Evolutionary conservation across 164 flowering plant genomes (phyloP).

Genomic region (Magnolia changhungtana): DNA sequence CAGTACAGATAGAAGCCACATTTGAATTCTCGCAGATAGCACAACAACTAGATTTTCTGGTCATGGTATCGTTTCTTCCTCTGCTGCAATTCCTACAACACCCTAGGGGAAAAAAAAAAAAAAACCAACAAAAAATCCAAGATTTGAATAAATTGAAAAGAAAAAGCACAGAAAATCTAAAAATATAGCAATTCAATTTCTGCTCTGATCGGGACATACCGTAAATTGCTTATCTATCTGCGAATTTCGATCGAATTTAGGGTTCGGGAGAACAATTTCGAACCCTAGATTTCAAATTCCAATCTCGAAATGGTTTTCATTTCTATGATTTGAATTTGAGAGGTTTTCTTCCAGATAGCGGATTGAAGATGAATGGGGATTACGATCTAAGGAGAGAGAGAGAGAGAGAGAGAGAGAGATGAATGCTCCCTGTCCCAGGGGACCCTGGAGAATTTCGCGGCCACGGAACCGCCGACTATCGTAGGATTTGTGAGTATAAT

Average conservation of each 20-base stretch:
- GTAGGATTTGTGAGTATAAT: too few species aligned
- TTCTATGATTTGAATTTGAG: too few species aligned
- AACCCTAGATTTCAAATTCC: background rate
- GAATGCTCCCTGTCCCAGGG: background rate
- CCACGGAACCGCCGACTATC: background rate
- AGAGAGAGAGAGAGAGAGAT: background rate
- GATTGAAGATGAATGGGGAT: background rate
- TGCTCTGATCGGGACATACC: background rate
- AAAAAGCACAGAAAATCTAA: background rate
- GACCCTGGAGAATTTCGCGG: background rate
- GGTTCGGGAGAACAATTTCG: background rate
- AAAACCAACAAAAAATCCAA: background rate
- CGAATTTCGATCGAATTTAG: background rate
- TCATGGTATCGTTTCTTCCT: constrained; percentile 24
- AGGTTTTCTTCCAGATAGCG: background rate
- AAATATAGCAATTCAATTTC: background rate
- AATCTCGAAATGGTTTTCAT: too few species aligned
- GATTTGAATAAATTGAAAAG: too few species aligned
- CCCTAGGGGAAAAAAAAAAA: too few species aligned
- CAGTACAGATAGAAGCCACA: constrained; percentile 63
- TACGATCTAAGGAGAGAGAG: background rate
- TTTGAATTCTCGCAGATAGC: constrained; percentile 64
- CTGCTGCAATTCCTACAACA: background rate
- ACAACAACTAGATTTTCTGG: constrained; percentile 42
- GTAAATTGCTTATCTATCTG: background rate